Evolutionary conservation across 441 rosid species (phyloP).

Genomic region (Pelargonium myrrhifolium): DNA sequence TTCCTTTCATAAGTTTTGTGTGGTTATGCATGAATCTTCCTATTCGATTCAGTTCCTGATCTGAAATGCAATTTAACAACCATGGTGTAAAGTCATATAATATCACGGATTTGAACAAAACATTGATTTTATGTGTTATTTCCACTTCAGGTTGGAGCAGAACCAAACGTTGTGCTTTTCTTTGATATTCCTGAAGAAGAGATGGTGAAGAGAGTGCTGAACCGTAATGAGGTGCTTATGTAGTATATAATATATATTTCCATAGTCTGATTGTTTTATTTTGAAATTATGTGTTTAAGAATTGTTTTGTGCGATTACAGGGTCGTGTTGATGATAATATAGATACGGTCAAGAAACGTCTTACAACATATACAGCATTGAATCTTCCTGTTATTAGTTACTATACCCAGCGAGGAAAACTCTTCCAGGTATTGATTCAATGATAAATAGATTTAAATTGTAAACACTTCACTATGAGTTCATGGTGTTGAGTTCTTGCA

Average conservation of each 20-base stretch:
- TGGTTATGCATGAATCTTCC: too few species aligned
- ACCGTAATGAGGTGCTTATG: slow-evolving; percentile 67
- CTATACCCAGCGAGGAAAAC: slow-evolving; percentile 71
- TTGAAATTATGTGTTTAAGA: slow-evolving; percentile 7
- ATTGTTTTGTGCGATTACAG: slow-evolving; percentile 32
- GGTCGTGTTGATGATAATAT: slow-evolving; percentile 88
- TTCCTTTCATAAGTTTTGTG: too few species aligned
- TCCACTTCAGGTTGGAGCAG: slow-evolving; percentile 46
- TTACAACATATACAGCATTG: slow-evolving; percentile 51
- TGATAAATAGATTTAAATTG: too few species aligned
- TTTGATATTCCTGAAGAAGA: slow-evolving; percentile 84
- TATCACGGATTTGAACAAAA: too few species aligned
- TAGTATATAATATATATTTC: slow-evolving; percentile 1
- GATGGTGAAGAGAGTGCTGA: slow-evolving; percentile 84
- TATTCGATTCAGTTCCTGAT: too few species aligned
- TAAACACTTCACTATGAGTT: too few species aligned
- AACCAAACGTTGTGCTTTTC: slow-evolving; percentile 74
- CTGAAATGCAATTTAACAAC: too few species aligned
- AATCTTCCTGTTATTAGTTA: slow-evolving; percentile 72
- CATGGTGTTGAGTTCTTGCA: too few species aligned
- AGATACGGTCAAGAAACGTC: slow-evolving; percentile 72
- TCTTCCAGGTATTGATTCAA: slow-evolving; percentile 36
- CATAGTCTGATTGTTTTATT: too few species aligned
- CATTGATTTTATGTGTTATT: neutral
- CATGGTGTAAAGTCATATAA: too few species aligned